Conservation (phyloP, 179 eudicot species). For the Sideroxylon spinosum region DNA sequence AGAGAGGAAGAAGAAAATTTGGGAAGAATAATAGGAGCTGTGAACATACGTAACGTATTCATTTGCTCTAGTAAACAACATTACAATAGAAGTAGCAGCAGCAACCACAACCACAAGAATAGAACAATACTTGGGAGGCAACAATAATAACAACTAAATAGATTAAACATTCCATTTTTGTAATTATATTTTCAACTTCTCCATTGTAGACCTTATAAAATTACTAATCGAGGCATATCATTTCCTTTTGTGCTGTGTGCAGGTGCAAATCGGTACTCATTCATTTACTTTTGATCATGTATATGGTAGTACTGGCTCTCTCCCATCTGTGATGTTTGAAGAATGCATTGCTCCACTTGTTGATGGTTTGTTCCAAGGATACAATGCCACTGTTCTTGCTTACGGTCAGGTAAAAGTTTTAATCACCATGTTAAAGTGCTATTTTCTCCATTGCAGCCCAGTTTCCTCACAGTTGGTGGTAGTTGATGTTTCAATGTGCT, state of each 20-base stretch:
- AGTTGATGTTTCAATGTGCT: conserved; percentile 24
- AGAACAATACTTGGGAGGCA: no score
- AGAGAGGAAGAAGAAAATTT: no score
- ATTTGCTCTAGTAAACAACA: no score
- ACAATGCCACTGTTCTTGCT: conserved; percentile 97
- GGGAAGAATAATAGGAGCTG: no score
- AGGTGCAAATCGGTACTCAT: conserved; percentile 94
- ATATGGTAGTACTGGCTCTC: conserved; percentile 72
- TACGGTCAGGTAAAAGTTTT: conserved; percentile 79
- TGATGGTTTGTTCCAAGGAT: conserved; percentile 95
- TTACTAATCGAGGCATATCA: no score
- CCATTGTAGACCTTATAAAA: no score
- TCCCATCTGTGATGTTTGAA: conserved; percentile 67
- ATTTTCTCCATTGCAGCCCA: background rate
- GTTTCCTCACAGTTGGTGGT: background rate
- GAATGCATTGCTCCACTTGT: conserved; percentile 94
- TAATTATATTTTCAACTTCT: no score
- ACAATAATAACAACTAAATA: no score
- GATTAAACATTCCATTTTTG: no score
- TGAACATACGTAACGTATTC: no score
- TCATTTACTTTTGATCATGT: conserved; percentile 95
- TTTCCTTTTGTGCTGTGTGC: conserved; percentile 2
- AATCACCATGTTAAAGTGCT: background rate
- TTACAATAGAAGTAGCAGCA: no score
- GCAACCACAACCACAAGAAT: no score